Percentiles rank a stretch among this genome's conserved stretches.
phyloP scores from a whole-genome alignment of 2,329 filamentous ascomycete species.

The Aspergillus tubingensis region DNA sequence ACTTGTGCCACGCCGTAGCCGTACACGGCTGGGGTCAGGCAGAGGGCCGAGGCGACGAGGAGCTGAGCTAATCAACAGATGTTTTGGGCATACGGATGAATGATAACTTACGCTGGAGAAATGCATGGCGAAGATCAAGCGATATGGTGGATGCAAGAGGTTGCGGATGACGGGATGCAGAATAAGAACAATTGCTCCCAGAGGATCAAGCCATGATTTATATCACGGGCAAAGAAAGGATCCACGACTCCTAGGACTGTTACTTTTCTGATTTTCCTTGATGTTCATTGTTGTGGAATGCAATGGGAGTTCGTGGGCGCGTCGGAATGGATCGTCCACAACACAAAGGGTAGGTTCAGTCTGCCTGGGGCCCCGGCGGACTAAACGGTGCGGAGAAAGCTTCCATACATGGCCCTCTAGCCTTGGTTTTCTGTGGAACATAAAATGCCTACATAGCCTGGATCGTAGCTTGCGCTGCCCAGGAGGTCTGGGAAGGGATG shows the following conservation, averaged over 20 bases:
- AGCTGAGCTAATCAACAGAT: conserved; percentile 1
- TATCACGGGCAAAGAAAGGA: not conserved
- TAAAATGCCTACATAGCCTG: not conserved
- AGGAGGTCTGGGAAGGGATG: not conserved
- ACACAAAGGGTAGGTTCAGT: not conserved
- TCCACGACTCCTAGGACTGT: not conserved
- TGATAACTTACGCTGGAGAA: conserved; percentile 15
- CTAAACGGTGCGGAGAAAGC: not conserved
- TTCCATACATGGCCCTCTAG: not conserved
- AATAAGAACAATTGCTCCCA: not conserved
- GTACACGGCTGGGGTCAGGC: conserved; percentile 18
- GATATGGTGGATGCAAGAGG: not conserved
- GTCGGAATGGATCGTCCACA: not conserved
- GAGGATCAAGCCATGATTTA: not conserved
- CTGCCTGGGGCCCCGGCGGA: not conserved
- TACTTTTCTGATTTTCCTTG: not conserved
- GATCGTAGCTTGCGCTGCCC: not conserved
- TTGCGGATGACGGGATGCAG: not conserved
- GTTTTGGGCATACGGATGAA: not conserved
- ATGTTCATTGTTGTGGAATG: not conserved
- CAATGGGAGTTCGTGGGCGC: not conserved
- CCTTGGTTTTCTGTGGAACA: not conserved
- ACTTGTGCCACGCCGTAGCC: conserved; percentile 17
- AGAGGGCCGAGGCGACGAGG: conserved; percentile 17
- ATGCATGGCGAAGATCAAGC: conserved; percentile 11